A percentile compares a stretch with the other conserved stretches of the same genome.
phyloP scores from a whole-genome alignment of 1,284 basidiomycete genomes.

The Papiliotrema laurentii region DNA sequence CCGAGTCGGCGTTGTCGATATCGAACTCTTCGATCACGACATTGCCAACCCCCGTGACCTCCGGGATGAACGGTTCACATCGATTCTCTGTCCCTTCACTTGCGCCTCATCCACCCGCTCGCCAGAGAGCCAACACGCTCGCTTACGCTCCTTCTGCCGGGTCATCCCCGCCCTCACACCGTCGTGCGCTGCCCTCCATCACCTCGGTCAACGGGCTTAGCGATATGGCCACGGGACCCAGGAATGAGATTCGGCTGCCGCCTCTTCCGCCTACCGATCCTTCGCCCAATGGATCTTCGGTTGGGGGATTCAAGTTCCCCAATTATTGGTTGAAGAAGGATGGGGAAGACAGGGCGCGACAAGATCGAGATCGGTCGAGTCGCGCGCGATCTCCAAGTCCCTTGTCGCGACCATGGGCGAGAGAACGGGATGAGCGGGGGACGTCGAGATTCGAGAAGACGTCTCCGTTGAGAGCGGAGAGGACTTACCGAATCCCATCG shows the following conservation, averaged over 20 bases:
- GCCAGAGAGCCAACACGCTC: not conserved
- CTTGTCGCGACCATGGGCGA: too few relatives aligned
- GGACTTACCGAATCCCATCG: not conserved
- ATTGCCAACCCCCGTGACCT: not conserved
- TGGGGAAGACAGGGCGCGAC: too few relatives aligned
- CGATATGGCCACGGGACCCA: not conserved
- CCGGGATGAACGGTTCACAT: not conserved
- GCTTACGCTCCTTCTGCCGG: not conserved
- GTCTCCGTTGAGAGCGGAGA: too few relatives aligned
- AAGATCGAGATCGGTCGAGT: too few relatives aligned
- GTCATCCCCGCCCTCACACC: not conserved
- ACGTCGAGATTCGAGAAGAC: too few relatives aligned
- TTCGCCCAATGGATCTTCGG: not conserved
- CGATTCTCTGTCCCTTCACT: not conserved
- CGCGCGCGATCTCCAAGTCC: too few relatives aligned
- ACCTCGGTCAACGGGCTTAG: not conserved
- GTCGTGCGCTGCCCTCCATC: not conserved
- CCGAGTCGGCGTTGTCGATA: constrained; percentile 4
- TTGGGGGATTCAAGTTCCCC: constrained; percentile 2
- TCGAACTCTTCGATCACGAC: not conserved
- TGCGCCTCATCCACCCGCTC: constrained; percentile 1
- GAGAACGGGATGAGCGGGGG: too few relatives aligned
- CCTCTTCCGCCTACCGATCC: constrained; percentile 1
- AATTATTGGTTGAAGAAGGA: too few relatives aligned
- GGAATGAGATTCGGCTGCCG: not conserved